Percentiles rank a stretch among this genome's conserved stretches.
Evolutionary conservation across 164 flowering plant genomes (phyloP).

Genomic region (Magnolia officinalis): DNA sequence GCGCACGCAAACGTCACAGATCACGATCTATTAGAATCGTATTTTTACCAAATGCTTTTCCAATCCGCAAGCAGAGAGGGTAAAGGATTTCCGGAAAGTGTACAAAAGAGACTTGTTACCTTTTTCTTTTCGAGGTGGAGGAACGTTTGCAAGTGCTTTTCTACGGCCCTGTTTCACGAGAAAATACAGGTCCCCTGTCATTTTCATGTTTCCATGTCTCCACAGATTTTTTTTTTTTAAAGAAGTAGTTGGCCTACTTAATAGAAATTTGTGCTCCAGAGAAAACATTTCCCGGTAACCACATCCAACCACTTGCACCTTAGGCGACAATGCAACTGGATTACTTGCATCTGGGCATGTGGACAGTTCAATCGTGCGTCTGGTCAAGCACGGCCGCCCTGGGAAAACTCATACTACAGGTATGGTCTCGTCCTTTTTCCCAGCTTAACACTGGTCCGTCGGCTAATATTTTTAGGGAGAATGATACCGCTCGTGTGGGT

Average conservation of each 20-base stretch:
- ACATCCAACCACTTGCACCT: too few relatives aligned
- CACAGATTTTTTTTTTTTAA: neutral
- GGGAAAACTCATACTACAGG: too few relatives aligned
- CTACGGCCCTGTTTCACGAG: slow-evolving; percentile 63
- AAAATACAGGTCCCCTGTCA: slow-evolving; percentile 1
- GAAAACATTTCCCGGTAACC: too few relatives aligned
- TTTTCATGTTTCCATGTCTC: neutral
- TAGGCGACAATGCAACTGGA: too few relatives aligned
- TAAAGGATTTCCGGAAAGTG: neutral
- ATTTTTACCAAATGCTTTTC: neutral
- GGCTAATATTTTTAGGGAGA: too few relatives aligned
- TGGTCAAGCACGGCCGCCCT: too few relatives aligned
- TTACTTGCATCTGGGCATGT: too few relatives aligned
- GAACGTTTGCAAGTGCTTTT: slow-evolving; percentile 81
- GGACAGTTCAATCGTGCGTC: too few relatives aligned
- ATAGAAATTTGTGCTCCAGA: neutral
- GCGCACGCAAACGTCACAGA: slow-evolving; percentile 4
- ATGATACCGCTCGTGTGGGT: too few relatives aligned
- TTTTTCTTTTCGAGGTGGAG: slow-evolving; percentile 83
- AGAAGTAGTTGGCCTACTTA: neutral
- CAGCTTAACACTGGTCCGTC: too few relatives aligned
- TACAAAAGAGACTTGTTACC: slow-evolving; percentile 30
- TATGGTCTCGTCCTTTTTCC: too few relatives aligned
- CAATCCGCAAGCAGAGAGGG: neutral
- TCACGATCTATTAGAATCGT: neutral